Conservation (phyloP, 129 eudicot genomes). For the Flaveria trinervia region DNA sequence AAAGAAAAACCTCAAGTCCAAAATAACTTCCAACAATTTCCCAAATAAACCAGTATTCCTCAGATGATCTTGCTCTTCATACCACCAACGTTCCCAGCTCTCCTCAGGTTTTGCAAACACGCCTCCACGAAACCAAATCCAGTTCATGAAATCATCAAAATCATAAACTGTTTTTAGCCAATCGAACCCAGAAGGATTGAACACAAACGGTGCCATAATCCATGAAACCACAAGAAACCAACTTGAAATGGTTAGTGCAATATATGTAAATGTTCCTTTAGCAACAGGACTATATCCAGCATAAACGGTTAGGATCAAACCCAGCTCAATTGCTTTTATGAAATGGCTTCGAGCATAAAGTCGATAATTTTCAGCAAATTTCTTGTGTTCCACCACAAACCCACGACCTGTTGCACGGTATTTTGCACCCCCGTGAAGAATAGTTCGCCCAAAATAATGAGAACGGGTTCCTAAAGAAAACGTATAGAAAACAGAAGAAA, state of each 20-base stretch:
- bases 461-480: constrained; percentile 94
- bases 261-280: constrained; percentile 77
- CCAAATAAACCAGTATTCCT: constrained; percentile 92
- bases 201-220: constrained; percentile 90
- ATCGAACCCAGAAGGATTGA: constrained; percentile 91
- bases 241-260: constrained; percentile 76
- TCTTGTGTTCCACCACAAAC: constrained; percentile 92
- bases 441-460: constrained; percentile 92
- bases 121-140: constrained; percentile 90
- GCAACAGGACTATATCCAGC: constrained; percentile 84
- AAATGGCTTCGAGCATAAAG: constrained; percentile 92
- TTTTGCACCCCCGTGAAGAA: constrained; percentile 97
- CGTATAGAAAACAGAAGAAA: constrained; percentile 80
- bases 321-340: constrained; percentile 88
- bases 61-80: constrained; percentile 92
- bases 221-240: constrained; percentile 92
- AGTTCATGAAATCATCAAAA: constrained; percentile 83
- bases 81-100: constrained; percentile 99
- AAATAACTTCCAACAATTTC: constrained; percentile 60
- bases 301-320: constrained; percentile 75
- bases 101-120: constrained; percentile 82
- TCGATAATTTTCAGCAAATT: constrained; percentile 84
- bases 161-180: constrained; percentile 96
- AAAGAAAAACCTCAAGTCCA: constrained; percentile 88
- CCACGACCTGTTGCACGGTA: constrained; percentile 99